Evolutionary conservation across 2,329 filamentous ascomycete genomes (phyloP).

Genomic region (Emergomyces africanus): DNA sequence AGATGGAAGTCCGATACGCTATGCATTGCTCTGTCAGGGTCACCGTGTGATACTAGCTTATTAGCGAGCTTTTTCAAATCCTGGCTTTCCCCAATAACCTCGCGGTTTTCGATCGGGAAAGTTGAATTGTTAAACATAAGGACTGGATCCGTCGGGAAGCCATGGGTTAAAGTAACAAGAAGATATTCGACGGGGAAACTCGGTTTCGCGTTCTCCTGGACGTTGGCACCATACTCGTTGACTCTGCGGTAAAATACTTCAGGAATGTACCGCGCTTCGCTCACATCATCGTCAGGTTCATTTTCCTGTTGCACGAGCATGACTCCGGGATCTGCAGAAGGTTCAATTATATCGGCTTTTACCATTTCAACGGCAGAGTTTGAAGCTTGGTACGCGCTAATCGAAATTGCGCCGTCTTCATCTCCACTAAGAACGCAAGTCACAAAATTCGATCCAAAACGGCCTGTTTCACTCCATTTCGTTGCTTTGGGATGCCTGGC

Average conservation of each 20-base stretch:
- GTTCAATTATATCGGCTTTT: constrained; percentile 83
- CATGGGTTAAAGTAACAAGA: constrained; percentile 88
- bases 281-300: constrained; percentile 59
- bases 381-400: constrained; percentile 88
- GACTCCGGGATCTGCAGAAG: constrained; percentile 79
- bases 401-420: constrained; percentile 71
- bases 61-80: constrained; percentile 58
- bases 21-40: constrained; percentile 48
- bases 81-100: constrained; percentile 73
- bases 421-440: constrained; percentile 95
- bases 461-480: constrained; percentile 93
- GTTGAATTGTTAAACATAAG: constrained; percentile 58
- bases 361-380: constrained; percentile 98
- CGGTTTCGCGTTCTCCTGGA: constrained; percentile 94
- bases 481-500: constrained; percentile 77
- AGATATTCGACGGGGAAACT: constrained; percentile 95
- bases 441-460: constrained; percentile 92
- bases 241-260: constrained; percentile 93
- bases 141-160: constrained; percentile 71
- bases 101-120: constrained; percentile 88
- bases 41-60: constrained; percentile 54
- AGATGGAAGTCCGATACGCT: constrained; percentile 89
- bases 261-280: constrained; percentile 75
- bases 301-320: constrained; percentile 94
- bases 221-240: constrained; percentile 93